Conservation (phyloP, 1,284 basidiomycete genomes). For the Trichosporon ovoides region DNA sequence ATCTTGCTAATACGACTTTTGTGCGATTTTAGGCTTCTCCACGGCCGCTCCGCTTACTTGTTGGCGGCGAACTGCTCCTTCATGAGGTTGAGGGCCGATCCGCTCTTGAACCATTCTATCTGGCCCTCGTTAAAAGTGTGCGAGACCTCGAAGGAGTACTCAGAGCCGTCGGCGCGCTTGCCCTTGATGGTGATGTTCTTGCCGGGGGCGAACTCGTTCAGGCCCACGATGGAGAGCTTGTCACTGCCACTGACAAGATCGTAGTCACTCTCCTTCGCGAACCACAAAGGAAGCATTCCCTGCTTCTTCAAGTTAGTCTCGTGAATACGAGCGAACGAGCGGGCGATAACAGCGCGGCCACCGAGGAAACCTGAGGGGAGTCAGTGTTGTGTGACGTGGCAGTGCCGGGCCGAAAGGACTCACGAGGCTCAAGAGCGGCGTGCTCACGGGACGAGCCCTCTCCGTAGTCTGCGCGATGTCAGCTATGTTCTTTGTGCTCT, state of each 20-base stretch:
- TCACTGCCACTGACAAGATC: constrained; percentile 79
- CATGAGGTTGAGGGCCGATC: constrained; percentile 18
- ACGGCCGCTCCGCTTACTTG: too few relatives aligned
- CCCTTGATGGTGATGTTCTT: constrained; percentile 74
- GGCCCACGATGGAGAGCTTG: constrained; percentile 74
- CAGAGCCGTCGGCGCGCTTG: constrained; percentile 75
- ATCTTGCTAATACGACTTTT: constrained; percentile 1
- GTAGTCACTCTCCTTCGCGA: constrained; percentile 75
- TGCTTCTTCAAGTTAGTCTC: constrained; percentile 87
- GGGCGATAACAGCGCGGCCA: constrained; percentile 88
- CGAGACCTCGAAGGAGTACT: constrained; percentile 55
- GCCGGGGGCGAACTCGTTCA: constrained; percentile 77
- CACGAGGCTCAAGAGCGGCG: constrained; percentile 95
- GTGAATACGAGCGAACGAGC: constrained; percentile 95
- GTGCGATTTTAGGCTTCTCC: background rate
- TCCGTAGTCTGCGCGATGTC: constrained; percentile 64
- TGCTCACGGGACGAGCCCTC: constrained; percentile 98
- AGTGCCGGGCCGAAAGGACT: too few relatives aligned
- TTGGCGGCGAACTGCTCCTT: constrained; percentile 5
- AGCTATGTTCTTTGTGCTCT: too few relatives aligned
- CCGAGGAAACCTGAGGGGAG: too few relatives aligned
- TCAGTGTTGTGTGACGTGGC: too few relatives aligned
- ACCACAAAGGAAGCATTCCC: constrained; percentile 59
- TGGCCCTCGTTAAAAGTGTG: constrained; percentile 59
- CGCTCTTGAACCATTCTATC: constrained; percentile 84